phyloP scores from a whole-genome alignment of 78 protist genomes.

The Bigelowiella natans region DNA sequence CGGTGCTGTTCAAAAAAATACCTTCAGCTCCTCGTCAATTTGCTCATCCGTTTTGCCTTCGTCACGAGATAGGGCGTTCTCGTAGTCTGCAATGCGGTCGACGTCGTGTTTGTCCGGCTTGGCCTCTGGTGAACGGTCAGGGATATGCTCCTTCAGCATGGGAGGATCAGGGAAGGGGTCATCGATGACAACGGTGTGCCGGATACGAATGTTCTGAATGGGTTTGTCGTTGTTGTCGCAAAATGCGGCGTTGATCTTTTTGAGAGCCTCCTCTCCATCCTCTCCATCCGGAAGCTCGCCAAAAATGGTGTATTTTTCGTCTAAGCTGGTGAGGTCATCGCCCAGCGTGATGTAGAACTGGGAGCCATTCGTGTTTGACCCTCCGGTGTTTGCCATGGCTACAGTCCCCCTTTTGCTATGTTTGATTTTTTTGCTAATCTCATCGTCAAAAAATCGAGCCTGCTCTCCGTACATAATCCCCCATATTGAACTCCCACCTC shows the following conservation, averaged over 20 bases:
- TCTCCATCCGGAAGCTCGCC: conserved; percentile 68
- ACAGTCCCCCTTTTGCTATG: conserved; percentile 44
- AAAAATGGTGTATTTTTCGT: conserved; percentile 80
- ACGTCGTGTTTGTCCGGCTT: neutral
- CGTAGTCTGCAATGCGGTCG: neutral
- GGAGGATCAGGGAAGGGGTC: conserved; percentile 84
- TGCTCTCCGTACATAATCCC: conserved; percentile 62
- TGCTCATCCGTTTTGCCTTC: neutral
- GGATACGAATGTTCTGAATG: conserved; percentile 53
- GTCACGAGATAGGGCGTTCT: neutral
- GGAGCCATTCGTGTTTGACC: no score
- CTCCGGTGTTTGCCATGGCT: conserved; percentile 54
- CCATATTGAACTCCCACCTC: conserved; percentile 66
- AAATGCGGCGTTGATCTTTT: conserved; percentile 22
- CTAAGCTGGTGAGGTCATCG: conserved; percentile 45
- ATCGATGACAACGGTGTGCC: conserved; percentile 78
- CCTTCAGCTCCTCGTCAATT: neutral
- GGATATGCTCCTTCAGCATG: neutral
- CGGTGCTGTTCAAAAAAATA: no score
- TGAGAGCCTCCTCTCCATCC: conserved; percentile 67
- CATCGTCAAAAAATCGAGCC: conserved; percentile 66
- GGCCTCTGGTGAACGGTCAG: neutral
- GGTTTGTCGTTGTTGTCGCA: conserved; percentile 64
- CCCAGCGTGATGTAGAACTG: conserved; percentile 76
- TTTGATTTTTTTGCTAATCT: conserved; percentile 24